phyloP scores from a whole-genome alignment of 2,329 filamentous ascomycete genomes.

The Alternaria alternata region DNA sequence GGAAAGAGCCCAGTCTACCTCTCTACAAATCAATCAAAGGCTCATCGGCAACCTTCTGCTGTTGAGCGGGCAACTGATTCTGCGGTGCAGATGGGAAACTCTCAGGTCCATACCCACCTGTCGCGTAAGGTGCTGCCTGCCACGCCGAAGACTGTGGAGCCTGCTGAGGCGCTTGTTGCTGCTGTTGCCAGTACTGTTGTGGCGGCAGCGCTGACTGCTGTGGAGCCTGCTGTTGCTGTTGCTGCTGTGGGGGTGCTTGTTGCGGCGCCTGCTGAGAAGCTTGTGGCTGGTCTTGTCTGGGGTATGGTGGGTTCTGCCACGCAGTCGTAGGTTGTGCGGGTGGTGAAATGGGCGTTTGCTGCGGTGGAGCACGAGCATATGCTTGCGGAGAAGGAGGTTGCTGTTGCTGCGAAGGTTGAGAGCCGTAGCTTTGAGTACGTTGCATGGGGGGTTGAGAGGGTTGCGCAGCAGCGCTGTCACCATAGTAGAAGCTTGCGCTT shows the following conservation, averaged over 20 bases:
- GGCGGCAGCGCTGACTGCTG: constrained; percentile 18
- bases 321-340: constrained; percentile 41
- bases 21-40: constrained; percentile 77
- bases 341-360: constrained; percentile 43
- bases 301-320: constrained; percentile 45
- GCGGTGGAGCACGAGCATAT: constrained; percentile 36
- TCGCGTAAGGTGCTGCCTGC: constrained; percentile 50
- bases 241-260: constrained; percentile 19
- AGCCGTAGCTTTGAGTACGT: constrained; percentile 40
- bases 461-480: constrained; percentile 33
- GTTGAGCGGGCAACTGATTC: constrained; percentile 58
- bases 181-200: constrained; percentile 29
- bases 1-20: not conserved
- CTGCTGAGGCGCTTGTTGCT: constrained; percentile 45
- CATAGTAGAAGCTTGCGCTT: constrained; percentile 47
- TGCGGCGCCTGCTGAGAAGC: constrained; percentile 39
- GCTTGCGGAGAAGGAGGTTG: constrained; percentile 48
- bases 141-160: constrained; percentile 40
- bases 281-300: constrained; percentile 37
- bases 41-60: constrained; percentile 70
- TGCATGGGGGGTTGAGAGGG: constrained; percentile 38
- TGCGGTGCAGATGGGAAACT: constrained; percentile 72
- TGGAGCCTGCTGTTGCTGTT: constrained; percentile 32
- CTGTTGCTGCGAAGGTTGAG: constrained; percentile 43
- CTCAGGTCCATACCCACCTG: constrained; percentile 53